Percentiles rank a stretch among this genome's conserved stretches.
These are phyloP conservation scores for Alternaria sp. DNA, from an alignment of 2,329 filamentous ascomycete genomes.

Conservation along the genomic window DNA sequence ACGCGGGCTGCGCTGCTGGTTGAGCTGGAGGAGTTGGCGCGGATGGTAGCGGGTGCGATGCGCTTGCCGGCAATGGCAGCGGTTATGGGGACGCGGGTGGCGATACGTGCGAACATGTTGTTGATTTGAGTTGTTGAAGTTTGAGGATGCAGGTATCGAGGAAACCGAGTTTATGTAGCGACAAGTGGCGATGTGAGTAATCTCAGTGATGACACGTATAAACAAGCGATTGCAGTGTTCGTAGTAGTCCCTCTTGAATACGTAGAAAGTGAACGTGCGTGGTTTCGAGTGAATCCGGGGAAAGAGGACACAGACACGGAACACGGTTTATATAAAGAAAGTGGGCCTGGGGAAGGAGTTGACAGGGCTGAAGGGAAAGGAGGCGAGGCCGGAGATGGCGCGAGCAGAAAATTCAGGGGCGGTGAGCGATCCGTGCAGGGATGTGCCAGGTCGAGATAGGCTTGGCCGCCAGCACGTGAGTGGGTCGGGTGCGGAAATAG, in stretches of 20 bases:
- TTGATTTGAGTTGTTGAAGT: background rate
- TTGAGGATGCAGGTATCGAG: background rate
- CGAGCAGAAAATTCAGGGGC: conserved; percentile 17
- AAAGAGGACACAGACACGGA: conserved; percentile 4
- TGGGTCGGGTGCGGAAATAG: background rate
- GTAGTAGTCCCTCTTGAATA: background rate
- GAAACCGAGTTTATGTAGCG: background rate
- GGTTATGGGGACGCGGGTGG: conserved; percentile 32
- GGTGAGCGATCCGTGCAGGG: conserved; percentile 24
- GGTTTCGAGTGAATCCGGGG: conserved; percentile 8
- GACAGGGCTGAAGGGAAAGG: conserved; percentile 9
- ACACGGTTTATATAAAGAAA: conserved; percentile 20
- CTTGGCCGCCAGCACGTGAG: conserved; percentile 2
- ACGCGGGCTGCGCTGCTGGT: conserved; percentile 31
- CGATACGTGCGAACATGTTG: conserved; percentile 23
- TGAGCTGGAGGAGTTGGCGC: conserved; percentile 40
- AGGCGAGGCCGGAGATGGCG: conserved; percentile 8
- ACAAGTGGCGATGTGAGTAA: background rate
- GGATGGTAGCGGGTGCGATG: conserved; percentile 25
- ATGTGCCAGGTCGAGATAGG: background rate
- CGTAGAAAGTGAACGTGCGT: background rate
- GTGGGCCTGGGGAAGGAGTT: conserved; percentile 7
- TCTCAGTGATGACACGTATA: conserved; percentile 6
- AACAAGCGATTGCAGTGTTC: conserved; percentile 2
- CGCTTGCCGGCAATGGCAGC: conserved; percentile 28